Evolutionary conservation across 1,284 basidiomycete species (phyloP).

Genomic region (Cryptococcus sp.): DNA sequence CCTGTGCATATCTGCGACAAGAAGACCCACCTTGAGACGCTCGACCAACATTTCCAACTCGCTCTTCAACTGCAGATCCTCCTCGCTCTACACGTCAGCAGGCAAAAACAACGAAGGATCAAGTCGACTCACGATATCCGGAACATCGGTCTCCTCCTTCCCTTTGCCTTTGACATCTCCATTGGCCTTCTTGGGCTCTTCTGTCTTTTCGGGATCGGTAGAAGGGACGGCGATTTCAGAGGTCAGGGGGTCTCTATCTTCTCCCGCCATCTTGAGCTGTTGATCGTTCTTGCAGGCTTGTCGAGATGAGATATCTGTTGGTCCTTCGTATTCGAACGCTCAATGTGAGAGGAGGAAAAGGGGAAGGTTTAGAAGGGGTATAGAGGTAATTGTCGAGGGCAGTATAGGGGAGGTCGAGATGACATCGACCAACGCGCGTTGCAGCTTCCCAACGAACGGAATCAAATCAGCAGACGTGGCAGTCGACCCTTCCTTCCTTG

Average conservation of each 20-base stretch:
- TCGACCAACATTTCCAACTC: constrained; percentile 98
- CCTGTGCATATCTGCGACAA: too few species aligned
- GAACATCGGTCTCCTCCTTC: constrained; percentile 54
- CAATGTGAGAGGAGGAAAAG: too few species aligned
- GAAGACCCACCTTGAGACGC: constrained; percentile 67
- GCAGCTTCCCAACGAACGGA: not conserved
- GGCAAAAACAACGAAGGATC: not conserved
- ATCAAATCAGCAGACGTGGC: too few species aligned
- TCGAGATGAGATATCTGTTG: too few species aligned
- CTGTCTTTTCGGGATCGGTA: constrained; percentile 47
- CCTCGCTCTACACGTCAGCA: constrained; percentile 65
- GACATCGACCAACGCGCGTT: not conserved
- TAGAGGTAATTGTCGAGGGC: not conserved
- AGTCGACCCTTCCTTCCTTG: too few species aligned
- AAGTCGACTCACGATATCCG: constrained; percentile 67
- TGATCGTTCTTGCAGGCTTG: not conserved
- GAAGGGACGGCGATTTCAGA: constrained; percentile 46
- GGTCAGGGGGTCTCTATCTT: constrained; percentile 25
- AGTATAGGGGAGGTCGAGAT: not conserved
- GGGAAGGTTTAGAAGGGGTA: too few species aligned
- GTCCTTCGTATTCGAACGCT: too few species aligned
- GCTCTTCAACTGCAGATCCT: constrained; percentile 87
- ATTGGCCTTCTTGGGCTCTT: constrained; percentile 47
- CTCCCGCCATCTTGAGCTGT: not conserved
- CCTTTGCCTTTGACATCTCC: constrained; percentile 40